A percentile compares a stretch with the other conserved stretches of the same genome.
phyloP scores from a whole-genome alignment of 139 green algal genomes.

The Protoeuglena noctilucae region DNA sequence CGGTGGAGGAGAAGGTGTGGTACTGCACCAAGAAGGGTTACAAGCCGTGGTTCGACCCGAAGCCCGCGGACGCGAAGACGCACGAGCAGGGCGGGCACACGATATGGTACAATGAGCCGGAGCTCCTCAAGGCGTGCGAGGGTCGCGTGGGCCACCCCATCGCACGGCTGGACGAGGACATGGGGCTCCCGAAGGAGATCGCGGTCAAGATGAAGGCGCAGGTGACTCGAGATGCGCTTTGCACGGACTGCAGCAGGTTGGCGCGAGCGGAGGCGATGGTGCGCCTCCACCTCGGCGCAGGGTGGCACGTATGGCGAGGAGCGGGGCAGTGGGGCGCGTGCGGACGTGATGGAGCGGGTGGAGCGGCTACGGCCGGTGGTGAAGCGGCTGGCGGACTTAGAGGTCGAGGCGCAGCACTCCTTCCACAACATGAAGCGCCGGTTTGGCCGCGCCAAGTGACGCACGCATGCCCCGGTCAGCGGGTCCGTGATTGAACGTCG shows the following conservation, averaged over 20 bases:
- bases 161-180: conserved; percentile 26
- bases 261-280: conserved; percentile 18
- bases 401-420: conserved; percentile 37
- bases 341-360: conserved; percentile 18
- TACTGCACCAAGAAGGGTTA: conserved; percentile 58
- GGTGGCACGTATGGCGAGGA: conserved; percentile 2
- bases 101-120: conserved; percentile 3
- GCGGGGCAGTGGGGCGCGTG: not conserved
- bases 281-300: conserved; percentile 9
- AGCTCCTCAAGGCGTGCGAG: conserved; percentile 38
- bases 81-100: conserved; percentile 33
- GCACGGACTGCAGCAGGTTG: too few species aligned
- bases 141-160: conserved; percentile 27
- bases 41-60: conserved; percentile 60
- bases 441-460: too few species aligned
- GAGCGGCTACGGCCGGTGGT: conserved; percentile 33
- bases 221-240: too few species aligned
- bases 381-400: conserved; percentile 32
- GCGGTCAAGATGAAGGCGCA: conserved; percentile 6
- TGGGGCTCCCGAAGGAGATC: conserved; percentile 35
- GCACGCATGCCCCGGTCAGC: too few species aligned
- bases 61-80: conserved; percentile 26
- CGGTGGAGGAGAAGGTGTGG: conserved; percentile 12
- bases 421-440: conserved; percentile 38
- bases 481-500: too few species aligned